A percentile compares a stretch with the other conserved stretches of the same genome.
Conservation (phyloP, 257 asterid genomes). For the Solanum gandarillasii region DNA sequence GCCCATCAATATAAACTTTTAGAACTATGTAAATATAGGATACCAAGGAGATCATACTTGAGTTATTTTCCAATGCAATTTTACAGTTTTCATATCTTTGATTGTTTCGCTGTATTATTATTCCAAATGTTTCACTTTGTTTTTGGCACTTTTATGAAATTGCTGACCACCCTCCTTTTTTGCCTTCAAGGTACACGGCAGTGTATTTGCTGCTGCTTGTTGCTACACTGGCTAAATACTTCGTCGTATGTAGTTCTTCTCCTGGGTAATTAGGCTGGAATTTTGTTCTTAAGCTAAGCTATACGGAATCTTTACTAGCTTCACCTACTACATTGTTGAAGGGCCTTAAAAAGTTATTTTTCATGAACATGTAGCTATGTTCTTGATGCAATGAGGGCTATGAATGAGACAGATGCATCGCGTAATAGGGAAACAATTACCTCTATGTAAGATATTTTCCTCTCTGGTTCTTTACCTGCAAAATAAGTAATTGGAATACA, state of each 20-base stretch:
- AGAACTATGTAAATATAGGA: background rate
- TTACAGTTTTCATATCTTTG: background rate
- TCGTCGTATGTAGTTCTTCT: slow-evolving; percentile 69
- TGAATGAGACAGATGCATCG: slow-evolving; percentile 58
- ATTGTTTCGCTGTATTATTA: background rate
- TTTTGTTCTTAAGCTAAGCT: background rate
- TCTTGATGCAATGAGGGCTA: slow-evolving; percentile 65
- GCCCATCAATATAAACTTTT: background rate
- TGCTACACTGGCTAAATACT: slow-evolving; percentile 78
- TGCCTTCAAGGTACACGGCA: slow-evolving; percentile 50
- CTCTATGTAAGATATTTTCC: slow-evolving; percentile 57
- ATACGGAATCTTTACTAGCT: background rate
- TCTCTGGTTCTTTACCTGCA: slow-evolving; percentile 2
- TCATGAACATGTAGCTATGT: slow-evolving; percentile 49
- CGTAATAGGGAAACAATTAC: slow-evolving; percentile 35
- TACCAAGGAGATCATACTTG: background rate
- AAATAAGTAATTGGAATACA: background rate
- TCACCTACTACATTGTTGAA: slow-evolving; percentile 1
- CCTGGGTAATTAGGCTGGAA: slow-evolving; percentile 61
- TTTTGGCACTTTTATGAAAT: background rate
- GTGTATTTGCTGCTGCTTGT: slow-evolving; percentile 44
- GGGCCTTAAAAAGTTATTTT: background rate
- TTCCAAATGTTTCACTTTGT: background rate
- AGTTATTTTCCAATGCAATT: background rate
- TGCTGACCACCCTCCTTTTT: background rate